Evolutionary conservation across 306 rosid species (phyloP), one percentile per base, ranked within the genome.

Genomic region (Cucurbita ficifolia): DNA sequence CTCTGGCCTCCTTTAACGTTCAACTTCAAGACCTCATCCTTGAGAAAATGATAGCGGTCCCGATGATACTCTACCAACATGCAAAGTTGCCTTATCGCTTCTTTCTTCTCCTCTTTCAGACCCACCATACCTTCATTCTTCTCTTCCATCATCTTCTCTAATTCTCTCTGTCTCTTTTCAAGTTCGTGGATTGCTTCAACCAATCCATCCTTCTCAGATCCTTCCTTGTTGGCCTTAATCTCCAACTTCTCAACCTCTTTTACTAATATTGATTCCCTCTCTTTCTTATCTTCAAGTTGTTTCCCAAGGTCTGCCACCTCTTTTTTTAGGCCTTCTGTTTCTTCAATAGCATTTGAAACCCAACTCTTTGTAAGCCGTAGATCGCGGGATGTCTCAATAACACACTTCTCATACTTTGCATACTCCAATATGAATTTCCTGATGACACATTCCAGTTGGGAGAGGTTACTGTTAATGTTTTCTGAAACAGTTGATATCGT

Each of bases 41-140:
- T 89, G 81, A 94, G 92, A 83, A 82, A 46, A 73, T 95, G 91
- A 61, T 70, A 85, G 59, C 96, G 90, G 67, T 82, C 69, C 21
- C 94, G 91, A 70, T 95, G 96, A 84, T 95, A 91, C 77, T 95
- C 97, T 49, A 91, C 86, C 96, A 92, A 91, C 40, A 95, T 21
- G 82, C 99, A 95, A 24, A 95, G 91, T 71, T 94, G 99, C 85
- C 96, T 81, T 36, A 94, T 94, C 65, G 94, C 99, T 65, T 94
- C 97, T 74, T 92, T 80, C 84, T 94, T 94, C 87, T 94, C 99
- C 84, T 94, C 99, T 57, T 86, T 88, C 77, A 89, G 67, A n/a
- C 73, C 80, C 83, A 87, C 5, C 5, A 90, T 85, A 7, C 86
- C 86, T 12, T 82, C 83, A 11, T 86, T 88, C 80, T 91, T 89